Conservation (phyloP, 2,329 filamentous ascomycete species). For the Rhynchosporium secalis region DNA sequence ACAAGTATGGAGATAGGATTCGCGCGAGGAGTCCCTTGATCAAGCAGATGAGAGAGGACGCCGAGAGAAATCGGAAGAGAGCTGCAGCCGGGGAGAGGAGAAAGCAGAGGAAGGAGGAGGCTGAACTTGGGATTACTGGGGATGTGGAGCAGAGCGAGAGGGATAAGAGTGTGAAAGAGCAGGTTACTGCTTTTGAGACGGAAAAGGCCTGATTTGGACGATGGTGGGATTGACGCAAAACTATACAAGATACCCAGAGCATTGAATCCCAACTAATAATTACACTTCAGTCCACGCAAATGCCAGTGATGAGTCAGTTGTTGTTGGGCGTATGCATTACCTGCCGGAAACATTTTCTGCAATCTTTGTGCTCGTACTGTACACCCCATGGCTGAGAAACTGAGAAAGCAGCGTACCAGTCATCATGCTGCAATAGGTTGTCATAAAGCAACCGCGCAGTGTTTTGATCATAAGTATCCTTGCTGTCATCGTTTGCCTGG, state of each 20-base stretch:
- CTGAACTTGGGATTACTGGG: constrained; percentile 12
- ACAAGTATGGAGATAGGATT: constrained; percentile 58
- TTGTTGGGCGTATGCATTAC: too few relatives aligned
- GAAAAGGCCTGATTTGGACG: constrained; percentile 8
- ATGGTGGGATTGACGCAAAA: neutral
- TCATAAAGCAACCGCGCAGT: neutral
- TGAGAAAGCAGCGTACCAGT: neutral
- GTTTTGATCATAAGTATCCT: neutral
- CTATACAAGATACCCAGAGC: constrained; percentile 11
- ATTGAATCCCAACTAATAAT: neutral
- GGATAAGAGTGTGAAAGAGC: constrained; percentile 17
- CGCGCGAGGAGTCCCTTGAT: constrained; percentile 51
- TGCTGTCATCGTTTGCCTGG: neutral
- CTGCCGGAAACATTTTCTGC: too few relatives aligned
- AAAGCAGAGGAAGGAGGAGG: constrained; percentile 16
- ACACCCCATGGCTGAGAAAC: too few relatives aligned
- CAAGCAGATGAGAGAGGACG: constrained; percentile 41
- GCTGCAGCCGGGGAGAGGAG: constrained; percentile 21
- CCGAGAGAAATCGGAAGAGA: constrained; percentile 33
- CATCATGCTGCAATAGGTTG: neutral
- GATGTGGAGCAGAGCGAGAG: neutral
- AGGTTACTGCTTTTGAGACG: constrained; percentile 1
- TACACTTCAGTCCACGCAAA: neutral
- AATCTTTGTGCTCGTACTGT: too few relatives aligned
- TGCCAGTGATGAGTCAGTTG: neutral